Percentiles rank a stretch among this genome's conserved stretches.
Conservation (phyloP, 805 yeast species). For the Saccharomyces paradoxus region DNA sequence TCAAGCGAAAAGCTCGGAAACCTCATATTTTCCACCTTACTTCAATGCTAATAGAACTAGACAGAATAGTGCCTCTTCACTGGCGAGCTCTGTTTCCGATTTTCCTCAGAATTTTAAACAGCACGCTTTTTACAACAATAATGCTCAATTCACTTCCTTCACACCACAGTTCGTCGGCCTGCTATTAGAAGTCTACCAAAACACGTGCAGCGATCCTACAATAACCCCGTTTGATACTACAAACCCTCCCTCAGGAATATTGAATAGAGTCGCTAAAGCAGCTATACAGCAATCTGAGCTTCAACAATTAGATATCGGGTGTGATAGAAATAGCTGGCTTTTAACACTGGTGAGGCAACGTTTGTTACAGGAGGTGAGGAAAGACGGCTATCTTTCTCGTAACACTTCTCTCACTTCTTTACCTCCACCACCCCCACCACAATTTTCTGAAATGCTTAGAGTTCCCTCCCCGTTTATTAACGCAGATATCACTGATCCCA, state of each 20-base stretch:
- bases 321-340: constrained; percentile 32
- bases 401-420: constrained; percentile 22
- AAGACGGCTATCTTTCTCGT: constrained; percentile 24
- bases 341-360: constrained; percentile 34
- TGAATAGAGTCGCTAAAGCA: constrained; percentile 51
- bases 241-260: constrained; percentile 61
- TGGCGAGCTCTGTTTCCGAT: constrained; percentile 26
- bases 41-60: neutral
- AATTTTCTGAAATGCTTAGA: neutral
- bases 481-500: neutral
- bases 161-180: constrained; percentile 38
- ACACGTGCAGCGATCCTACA: constrained; percentile 47
- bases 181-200: constrained; percentile 40
- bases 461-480: neutral
- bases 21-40: neutral
- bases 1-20: neutral
- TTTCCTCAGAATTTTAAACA: constrained; percentile 8
- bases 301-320: constrained; percentile 31
- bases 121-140: constrained; percentile 2
- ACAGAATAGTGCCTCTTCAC: constrained; percentile 23
- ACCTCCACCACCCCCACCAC: constrained; percentile 16
- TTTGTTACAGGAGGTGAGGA: constrained; percentile 27
- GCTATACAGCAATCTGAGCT: constrained; percentile 36
- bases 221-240: constrained; percentile 59
- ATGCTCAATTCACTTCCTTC: constrained; percentile 4